Percentiles rank a stretch among this genome's conserved stretches.
Conservation (phyloP, 306 rosid species). For the Vicia villosa region DNA sequence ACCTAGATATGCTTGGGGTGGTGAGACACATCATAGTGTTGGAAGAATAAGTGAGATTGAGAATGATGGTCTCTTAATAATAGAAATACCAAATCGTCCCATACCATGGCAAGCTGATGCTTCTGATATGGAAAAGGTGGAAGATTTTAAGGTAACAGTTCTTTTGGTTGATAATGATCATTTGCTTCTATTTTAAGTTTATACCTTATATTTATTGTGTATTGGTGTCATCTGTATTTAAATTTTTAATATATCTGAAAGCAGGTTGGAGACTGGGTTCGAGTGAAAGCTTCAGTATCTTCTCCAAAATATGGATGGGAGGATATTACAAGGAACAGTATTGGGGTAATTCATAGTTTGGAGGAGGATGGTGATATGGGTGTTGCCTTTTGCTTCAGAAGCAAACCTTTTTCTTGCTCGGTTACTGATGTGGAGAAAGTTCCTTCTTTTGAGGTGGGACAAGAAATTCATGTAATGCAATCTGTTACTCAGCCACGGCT, state of each 20-base stretch:
- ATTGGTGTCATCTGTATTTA: constrained; percentile 25
- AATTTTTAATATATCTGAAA: constrained; percentile 26
- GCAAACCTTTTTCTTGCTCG: constrained; percentile 86
- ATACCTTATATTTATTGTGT: constrained; percentile 16
- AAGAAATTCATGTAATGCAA: constrained; percentile 78
- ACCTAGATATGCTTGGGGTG: constrained; percentile 99
- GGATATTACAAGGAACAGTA: constrained; percentile 81
- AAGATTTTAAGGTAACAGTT: constrained; percentile 80
- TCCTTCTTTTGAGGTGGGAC: constrained; percentile 84
- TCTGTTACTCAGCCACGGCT: constrained; percentile 85
- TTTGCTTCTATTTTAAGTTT: constrained; percentile 26
- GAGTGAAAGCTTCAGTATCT: constrained; percentile 95
- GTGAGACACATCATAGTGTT: constrained; percentile 97
- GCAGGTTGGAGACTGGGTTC: constrained; percentile 99
- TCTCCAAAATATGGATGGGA: constrained; percentile 99
- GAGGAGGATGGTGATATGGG: constrained; percentile 96
- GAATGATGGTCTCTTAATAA: constrained; percentile 90
- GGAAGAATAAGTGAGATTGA: constrained; percentile 96
- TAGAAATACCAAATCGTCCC: constrained; percentile 92
- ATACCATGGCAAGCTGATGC: constrained; percentile 99
- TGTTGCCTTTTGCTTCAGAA: constrained; percentile 97
- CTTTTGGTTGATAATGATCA: constrained; percentile 5
- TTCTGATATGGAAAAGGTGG: constrained; percentile 97
- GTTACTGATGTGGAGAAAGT: constrained; percentile 96
- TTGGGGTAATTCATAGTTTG: constrained; percentile 92